Evolutionary conservation across 257 asterid genomes (phyloP), one percentile per base, ranked within the genome.

Genomic region (Solanum chmielewskii): DNA sequence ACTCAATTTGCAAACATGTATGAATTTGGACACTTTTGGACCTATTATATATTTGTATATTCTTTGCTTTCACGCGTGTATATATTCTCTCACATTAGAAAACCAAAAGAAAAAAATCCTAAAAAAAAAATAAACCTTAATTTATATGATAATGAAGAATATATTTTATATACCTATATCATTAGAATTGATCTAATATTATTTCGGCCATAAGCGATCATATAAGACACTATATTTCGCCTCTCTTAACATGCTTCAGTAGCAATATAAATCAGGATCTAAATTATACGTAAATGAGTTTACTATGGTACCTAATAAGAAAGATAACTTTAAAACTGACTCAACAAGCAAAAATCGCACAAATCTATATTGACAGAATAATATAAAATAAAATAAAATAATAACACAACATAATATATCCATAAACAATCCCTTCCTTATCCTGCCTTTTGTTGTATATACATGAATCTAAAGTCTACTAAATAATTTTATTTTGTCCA

Each of bases 171-270:
- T 69, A 29, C 39, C 2, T 8, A 31, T 31, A 31, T 29, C 10
- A 13, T 3, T 69, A 69, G 6, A 69, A 29, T 69, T 31, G 23
- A 69, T 31, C 23, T 69, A 69, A 31, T 31, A 69, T 15, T 69
- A 69, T 69, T 0, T 0, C 0, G 3, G 11, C 0, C 15, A n/a
- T 5, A 27, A 27, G 7, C 1, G 8, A n/a, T 64, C 3, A 23
- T 23, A 8, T 66, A 35, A 29, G 35, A 66, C 1, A 5, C 7
- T 27, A 68, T 33, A 13, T 5, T 7, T 0, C 75, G 21, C 10
- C 11, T 27, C 21, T 27, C 37, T 7, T 64, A 1, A 8, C 5
- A 14, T 1, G 1, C 21, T 11, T 68, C 0, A 37, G 4, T 68
- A 5, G 1, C 41, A 69, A 29, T 69, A 29, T 29, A 29, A 70